Conservation (phyloP, 1,284 basidiomycete genomes). For the Tilletia horrida region DNA sequence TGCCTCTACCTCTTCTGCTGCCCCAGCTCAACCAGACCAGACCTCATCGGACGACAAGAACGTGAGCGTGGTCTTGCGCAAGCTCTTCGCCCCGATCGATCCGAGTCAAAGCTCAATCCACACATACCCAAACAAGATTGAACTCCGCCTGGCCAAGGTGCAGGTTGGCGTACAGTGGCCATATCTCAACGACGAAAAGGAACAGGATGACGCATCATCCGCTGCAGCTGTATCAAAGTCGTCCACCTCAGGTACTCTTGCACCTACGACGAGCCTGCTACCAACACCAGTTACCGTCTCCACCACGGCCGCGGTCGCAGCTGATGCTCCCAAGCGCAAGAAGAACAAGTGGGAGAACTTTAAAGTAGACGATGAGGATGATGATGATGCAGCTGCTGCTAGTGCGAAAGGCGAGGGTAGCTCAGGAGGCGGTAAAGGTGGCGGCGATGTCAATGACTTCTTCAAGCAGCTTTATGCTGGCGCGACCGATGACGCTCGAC, state of each 20-base stretch:
- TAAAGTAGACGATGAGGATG: constrained; percentile 33
- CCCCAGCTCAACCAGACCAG: background rate
- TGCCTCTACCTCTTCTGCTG: background rate
- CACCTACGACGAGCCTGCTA: too few species aligned
- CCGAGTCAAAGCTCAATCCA: constrained; percentile 28
- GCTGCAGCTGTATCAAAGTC: background rate
- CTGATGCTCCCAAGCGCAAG: constrained; percentile 18
- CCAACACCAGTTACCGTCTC: constrained; percentile 19
- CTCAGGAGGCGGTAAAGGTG: constrained; percentile 25
- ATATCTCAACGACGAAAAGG: constrained; percentile 9
- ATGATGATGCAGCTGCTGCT: constrained; percentile 15
- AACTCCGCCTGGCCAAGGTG: constrained; percentile 41
- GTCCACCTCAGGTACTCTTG: background rate
- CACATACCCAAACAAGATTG: constrained; percentile 41
- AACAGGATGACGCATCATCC: background rate
- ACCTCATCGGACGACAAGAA: background rate
- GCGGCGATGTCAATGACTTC: constrained; percentile 43
- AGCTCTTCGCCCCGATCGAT: constrained; percentile 31
- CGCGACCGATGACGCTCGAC: constrained; percentile 48
- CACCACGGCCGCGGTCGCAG: background rate
- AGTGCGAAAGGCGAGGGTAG: background rate
- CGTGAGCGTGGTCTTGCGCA: background rate
- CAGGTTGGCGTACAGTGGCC: constrained; percentile 34
- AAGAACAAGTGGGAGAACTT: constrained; percentile 48
- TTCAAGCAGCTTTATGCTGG: constrained; percentile 52